Conservation (phyloP, 2,329 filamentous ascomycete genomes). For the Emergomyces pasteurianus region DNA sequence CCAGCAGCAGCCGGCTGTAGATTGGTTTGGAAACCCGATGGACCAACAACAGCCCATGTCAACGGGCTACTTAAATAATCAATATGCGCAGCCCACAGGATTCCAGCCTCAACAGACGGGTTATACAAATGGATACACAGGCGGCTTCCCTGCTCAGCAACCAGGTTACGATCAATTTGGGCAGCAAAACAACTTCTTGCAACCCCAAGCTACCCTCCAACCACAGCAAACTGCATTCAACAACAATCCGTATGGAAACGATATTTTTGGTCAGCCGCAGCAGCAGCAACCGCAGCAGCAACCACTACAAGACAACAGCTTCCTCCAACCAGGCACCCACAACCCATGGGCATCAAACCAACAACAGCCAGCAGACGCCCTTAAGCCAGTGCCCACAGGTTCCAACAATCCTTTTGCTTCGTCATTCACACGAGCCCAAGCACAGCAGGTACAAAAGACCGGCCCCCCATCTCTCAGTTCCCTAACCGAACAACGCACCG, state of each 20-base stretch:
- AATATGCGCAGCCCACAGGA: slow-evolving; percentile 69
- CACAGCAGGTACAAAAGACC: slow-evolving; percentile 39
- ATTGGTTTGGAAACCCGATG: slow-evolving; percentile 94
- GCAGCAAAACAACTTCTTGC: slow-evolving; percentile 27
- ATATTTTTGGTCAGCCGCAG: slow-evolving; percentile 38
- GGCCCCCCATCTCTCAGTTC: slow-evolving; percentile 60
- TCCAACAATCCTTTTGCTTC: slow-evolving; percentile 96
- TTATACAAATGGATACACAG: slow-evolving; percentile 57
- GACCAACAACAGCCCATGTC: slow-evolving; percentile 61
- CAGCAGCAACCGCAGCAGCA: slow-evolving; percentile 36
- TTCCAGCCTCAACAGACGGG: slow-evolving; percentile 49
- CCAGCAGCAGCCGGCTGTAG: slow-evolving; percentile 89
- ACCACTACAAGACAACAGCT: slow-evolving; percentile 45
- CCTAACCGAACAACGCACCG: slow-evolving; percentile 73
- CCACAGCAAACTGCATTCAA: slow-evolving; percentile 48
- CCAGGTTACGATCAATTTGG: slow-evolving; percentile 52
- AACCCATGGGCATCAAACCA: slow-evolving; percentile 76
- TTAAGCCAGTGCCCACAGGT: slow-evolving; percentile 77
- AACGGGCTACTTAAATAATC: slow-evolving; percentile 55
- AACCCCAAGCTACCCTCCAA: slow-evolving; percentile 39
- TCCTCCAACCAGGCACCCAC: slow-evolving; percentile 69
- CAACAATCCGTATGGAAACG: slow-evolving; percentile 45
- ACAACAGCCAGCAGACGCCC: slow-evolving; percentile 44
- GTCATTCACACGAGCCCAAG: slow-evolving; percentile 49
- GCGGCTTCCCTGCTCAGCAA: slow-evolving; percentile 57